Conservation (phyloP, 176 grass and related monocot species). For the Lolium multiflorum region DNA sequence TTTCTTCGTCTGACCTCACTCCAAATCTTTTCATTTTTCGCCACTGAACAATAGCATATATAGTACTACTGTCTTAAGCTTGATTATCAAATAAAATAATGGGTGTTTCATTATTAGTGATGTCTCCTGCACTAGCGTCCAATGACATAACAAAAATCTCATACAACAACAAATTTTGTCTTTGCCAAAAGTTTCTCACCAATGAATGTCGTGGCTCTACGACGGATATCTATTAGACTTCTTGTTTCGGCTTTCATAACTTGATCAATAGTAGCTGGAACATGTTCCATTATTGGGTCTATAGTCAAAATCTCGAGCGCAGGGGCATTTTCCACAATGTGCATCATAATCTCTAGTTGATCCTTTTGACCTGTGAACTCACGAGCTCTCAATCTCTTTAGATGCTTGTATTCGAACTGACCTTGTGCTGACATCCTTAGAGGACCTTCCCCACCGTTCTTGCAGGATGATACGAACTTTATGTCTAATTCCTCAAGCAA, state of each 20-base stretch:
- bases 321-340: constrained; percentile 13
- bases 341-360: neutral
- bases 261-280: neutral
- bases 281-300: neutral
- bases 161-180: neutral
- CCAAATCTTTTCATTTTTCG: too few relatives aligned
- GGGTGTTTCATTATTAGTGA: too few relatives aligned
- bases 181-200: neutral
- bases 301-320: neutral
- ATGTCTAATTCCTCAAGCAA: neutral
- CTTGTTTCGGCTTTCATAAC: neutral
- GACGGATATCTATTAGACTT: neutral
- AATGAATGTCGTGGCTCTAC: neutral
- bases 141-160: neutral
- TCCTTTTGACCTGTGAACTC: neutral
- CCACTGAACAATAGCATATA: too few relatives aligned
- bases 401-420: neutral
- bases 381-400: neutral
- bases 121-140: too few relatives aligned
- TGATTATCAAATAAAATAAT: too few relatives aligned
- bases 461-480: neutral
- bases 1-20: too few relatives aligned
- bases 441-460: neutral
- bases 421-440: neutral
- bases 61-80: too few relatives aligned